phyloP scores from a whole-genome alignment of 176 grass and related monocot species.

The Musa acuminata region DNA sequence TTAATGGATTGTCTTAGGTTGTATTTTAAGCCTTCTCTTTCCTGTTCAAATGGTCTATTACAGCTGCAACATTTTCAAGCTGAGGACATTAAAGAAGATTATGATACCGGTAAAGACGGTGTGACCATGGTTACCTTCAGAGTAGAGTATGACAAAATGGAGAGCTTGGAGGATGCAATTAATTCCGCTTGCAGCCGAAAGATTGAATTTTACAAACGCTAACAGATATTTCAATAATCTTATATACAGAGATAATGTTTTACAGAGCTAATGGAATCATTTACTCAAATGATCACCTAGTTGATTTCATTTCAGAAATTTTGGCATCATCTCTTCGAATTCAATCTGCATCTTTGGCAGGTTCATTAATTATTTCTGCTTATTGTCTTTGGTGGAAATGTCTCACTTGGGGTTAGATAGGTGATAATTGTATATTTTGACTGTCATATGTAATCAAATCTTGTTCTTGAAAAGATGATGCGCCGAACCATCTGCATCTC shows the following conservation, averaged over 20 bases:
- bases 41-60: slow-evolving; percentile 5
- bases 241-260: too few species aligned
- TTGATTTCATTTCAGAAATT: not conserved
- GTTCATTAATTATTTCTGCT: too few species aligned
- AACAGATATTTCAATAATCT: not conserved
- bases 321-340: not conserved
- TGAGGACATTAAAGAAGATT: slow-evolving; percentile 88
- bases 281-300: not conserved
- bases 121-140: slow-evolving; percentile 77
- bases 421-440: too few species aligned
- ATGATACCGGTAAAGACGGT: slow-evolving; percentile 91
- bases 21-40: not conserved
- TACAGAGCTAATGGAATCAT: not conserved
- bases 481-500: too few species aligned
- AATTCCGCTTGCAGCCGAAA: slow-evolving; percentile 83
- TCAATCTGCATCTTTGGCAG: not conserved
- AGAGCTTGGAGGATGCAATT: slow-evolving; percentile 56
- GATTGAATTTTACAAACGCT: slow-evolving; percentile 57
- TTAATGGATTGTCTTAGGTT: not conserved
- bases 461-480: too few species aligned
- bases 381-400: too few species aligned
- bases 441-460: too few species aligned
- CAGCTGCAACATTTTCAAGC: slow-evolving; percentile 82
- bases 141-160: slow-evolving; percentile 73
- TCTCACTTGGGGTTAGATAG: too few species aligned